Evolutionary conservation across 2,329 filamentous ascomycete genomes (phyloP).

Genomic region (Penicillium sp.): DNA sequence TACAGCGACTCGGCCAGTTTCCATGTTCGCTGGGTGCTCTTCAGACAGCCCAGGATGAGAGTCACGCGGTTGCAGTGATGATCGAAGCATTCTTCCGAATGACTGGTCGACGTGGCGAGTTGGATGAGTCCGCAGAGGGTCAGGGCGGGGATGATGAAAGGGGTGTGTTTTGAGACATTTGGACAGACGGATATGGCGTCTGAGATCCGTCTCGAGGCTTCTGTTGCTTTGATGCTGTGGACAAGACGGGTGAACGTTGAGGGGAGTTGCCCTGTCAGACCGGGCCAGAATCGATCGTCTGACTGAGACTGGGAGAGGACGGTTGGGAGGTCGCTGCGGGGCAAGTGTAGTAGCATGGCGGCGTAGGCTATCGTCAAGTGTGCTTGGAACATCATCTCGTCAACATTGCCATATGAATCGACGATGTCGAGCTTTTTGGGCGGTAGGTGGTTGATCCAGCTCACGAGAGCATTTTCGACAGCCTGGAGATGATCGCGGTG

Average conservation of each 20-base stretch:
- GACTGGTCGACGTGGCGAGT: constrained; percentile 33
- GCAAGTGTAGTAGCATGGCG: constrained; percentile 70
- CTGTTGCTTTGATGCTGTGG: constrained; percentile 37
- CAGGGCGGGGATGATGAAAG: constrained; percentile 31
- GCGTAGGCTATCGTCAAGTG: constrained; percentile 42
- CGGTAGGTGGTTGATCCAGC: constrained; percentile 76
- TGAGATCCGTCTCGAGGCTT: constrained; percentile 34
- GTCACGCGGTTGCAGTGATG: constrained; percentile 39
- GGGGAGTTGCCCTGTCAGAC: constrained; percentile 26
- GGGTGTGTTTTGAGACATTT: constrained; percentile 31
- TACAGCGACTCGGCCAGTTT: constrained; percentile 30
- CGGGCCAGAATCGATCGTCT: constrained; percentile 27
- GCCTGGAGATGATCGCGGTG: constrained; percentile 55
- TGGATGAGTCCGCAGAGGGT: constrained; percentile 36
- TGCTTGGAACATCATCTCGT: constrained; percentile 55
- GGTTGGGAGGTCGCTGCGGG: constrained; percentile 62
- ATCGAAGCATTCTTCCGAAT: constrained; percentile 38
- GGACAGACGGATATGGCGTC: constrained; percentile 34
- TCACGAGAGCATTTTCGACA: constrained; percentile 56
- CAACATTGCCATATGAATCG: constrained; percentile 64
- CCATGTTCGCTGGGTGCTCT: constrained; percentile 32
- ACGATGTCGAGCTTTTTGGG: constrained; percentile 65
- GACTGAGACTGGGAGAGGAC: constrained; percentile 26
- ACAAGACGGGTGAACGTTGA: constrained; percentile 34
- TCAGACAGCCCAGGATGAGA: constrained; percentile 36